These are phyloP conservation scores for Geopyxis carbonaria DNA, from an alignment of 495 filamentous ascomycete species.

Conservation along the genomic window DNA sequence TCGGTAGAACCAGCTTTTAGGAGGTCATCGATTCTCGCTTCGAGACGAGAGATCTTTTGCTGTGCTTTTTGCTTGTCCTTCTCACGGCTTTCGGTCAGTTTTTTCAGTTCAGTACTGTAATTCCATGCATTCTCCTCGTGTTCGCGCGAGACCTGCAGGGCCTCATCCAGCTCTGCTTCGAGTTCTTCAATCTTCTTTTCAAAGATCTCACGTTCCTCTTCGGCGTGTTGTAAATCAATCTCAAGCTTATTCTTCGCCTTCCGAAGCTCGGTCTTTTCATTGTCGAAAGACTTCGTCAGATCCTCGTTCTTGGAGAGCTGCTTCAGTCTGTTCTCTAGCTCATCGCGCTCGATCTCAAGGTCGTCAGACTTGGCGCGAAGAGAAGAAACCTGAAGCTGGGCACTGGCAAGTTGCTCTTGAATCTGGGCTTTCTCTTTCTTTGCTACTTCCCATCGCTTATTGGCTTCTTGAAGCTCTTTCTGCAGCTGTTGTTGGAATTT, in stretches of 20 bases:
- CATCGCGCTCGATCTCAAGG: conserved; percentile 45
- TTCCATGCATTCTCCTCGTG: conserved; percentile 25
- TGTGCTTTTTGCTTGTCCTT: conserved; percentile 36
- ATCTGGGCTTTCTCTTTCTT: conserved; percentile 36
- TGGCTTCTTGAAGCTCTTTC: conserved; percentile 20
- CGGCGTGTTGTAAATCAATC: conserved; percentile 36
- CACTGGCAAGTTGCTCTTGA: conserved; percentile 43
- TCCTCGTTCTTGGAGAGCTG: conserved; percentile 31
- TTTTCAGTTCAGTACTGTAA: conserved; percentile 23
- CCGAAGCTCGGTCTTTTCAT: conserved; percentile 40
- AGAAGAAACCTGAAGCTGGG: conserved; percentile 44
- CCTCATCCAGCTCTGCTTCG: conserved; percentile 27
- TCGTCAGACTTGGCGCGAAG: conserved; percentile 37
- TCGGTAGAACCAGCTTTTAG: conserved; percentile 26
- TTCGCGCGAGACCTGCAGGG: conserved; percentile 20
- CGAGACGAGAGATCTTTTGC: conserved; percentile 21
- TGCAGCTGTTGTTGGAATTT: conserved; percentile 26
- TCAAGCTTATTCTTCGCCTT: conserved; percentile 38
- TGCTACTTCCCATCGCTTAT: conserved; percentile 19
- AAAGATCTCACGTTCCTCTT: conserved; percentile 33
- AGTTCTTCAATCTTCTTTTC: conserved; percentile 30
- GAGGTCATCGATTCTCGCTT: conserved; percentile 26
- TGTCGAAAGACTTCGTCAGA: conserved; percentile 34
- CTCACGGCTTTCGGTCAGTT: conserved; percentile 30
- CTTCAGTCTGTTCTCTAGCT: conserved; percentile 38